Evolutionary conservation across 1,139 yeast genomes (phyloP).

Genomic region (Suhomyces chickasaworum): DNA sequence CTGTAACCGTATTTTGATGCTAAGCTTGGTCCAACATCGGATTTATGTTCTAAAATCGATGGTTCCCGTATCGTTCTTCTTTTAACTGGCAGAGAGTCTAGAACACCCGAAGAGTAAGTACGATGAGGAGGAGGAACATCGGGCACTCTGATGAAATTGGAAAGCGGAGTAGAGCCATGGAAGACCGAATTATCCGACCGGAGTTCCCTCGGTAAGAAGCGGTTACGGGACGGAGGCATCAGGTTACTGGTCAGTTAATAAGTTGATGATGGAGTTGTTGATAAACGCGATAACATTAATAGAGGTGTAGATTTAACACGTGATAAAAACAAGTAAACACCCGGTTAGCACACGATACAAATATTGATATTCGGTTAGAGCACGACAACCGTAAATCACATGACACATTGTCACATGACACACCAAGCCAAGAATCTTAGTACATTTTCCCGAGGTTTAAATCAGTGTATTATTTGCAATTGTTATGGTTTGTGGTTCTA

Average conservation of each 20-base stretch:
- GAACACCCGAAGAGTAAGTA: background rate
- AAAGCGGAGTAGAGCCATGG: conserved; percentile 6
- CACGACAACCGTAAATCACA: too few species aligned
- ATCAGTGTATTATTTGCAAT: background rate
- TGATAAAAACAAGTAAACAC: too few species aligned
- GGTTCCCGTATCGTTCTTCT: background rate
- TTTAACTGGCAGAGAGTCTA: background rate
- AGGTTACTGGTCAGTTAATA: background rate
- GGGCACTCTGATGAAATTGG: conserved; percentile 2
- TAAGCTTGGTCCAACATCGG: background rate
- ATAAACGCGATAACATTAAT: background rate
- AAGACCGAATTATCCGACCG: conserved; percentile 4
- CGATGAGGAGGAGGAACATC: background rate
- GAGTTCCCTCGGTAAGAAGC: background rate
- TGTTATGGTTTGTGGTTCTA: background rate
- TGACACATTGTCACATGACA: too few species aligned
- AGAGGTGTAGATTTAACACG: too few species aligned
- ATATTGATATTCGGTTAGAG: too few species aligned
- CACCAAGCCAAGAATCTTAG: too few species aligned
- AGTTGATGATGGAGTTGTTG: background rate
- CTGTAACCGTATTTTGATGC: background rate
- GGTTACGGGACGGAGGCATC: background rate
- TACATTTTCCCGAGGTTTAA: too few species aligned
- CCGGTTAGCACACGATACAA: too few species aligned
- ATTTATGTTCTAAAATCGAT: background rate